Conservation (phyloP, 202 grass and related monocot species). For the Digitaria exilis region DNA sequence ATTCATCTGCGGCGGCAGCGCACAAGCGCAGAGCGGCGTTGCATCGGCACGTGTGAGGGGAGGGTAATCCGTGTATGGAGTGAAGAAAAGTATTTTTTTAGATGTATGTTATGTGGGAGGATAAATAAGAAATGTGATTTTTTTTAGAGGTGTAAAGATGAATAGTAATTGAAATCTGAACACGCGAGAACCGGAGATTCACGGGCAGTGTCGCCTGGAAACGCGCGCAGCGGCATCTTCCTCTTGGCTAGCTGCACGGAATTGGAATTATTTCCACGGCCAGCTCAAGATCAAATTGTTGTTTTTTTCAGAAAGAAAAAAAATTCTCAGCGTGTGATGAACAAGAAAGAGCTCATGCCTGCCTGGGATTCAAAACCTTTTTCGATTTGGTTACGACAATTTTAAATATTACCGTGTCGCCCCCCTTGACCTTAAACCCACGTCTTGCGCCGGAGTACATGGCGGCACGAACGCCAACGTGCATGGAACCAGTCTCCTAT, state of each 20-base stretch:
- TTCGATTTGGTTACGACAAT: not conserved
- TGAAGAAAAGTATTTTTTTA: no score
- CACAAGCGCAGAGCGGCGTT: not conserved
- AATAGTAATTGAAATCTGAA: slow-evolving; percentile 25
- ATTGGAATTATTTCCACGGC: slow-evolving; percentile 4
- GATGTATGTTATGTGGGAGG: no score
- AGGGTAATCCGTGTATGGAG: no score
- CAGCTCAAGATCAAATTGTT: slow-evolving; percentile 4
- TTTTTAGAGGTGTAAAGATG: no score
- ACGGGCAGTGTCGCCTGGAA: not conserved
- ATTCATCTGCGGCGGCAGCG: slow-evolving; percentile 24
- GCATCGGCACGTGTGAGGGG: not conserved
- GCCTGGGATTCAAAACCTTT: not conserved
- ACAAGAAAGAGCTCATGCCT: not conserved
- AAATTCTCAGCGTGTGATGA: not conserved
- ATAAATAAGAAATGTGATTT: no score
- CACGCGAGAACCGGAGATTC: not conserved
- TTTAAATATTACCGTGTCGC: not conserved
- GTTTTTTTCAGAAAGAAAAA: no score
- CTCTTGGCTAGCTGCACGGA: slow-evolving; percentile 19
- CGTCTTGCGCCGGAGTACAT: slow-evolving; percentile 37
- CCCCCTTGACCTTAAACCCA: slow-evolving; percentile 43
- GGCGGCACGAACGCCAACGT: slow-evolving; percentile 31
- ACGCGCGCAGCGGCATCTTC: slow-evolving; percentile 2
- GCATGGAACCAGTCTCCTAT: not conserved